Percentiles rank a stretch among this genome's conserved stretches.
phyloP scores from a whole-genome alignment of 1,139 yeast species.

The Kodamaea suecica region DNA sequence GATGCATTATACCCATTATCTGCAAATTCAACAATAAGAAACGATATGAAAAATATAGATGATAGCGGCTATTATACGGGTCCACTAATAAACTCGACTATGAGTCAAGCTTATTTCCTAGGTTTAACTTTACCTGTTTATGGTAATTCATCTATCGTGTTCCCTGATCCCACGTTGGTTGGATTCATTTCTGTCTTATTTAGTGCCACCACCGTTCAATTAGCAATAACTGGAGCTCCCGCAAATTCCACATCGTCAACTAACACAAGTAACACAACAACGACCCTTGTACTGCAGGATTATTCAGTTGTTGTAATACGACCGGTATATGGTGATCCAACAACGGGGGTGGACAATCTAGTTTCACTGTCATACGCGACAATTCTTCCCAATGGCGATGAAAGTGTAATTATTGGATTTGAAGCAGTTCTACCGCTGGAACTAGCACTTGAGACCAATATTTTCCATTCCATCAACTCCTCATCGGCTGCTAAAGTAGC shows the following conservation, averaged over 20 bases:
- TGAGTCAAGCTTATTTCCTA: conserved; percentile 31
- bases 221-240: conserved; percentile 15
- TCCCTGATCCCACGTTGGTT: conserved; percentile 54
- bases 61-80: conserved; percentile 50
- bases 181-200: conserved; percentile 74
- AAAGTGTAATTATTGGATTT: conserved; percentile 27
- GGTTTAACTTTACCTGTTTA: conserved; percentile 69
- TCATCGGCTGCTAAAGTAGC: conserved; percentile 43
- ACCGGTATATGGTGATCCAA: conserved; percentile 24
- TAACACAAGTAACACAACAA: conserved; percentile 2
- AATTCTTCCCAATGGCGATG: conserved; percentile 1
- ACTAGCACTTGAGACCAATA: too few relatives aligned
- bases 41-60: conserved; percentile 20
- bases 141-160: conserved; percentile 67
- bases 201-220: conserved; percentile 51
- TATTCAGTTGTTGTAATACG: conserved; percentile 34
- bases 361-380: conserved; percentile 3
- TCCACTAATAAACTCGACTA: conserved; percentile 46
- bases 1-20: conserved; percentile 54
- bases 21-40: conserved; percentile 44
- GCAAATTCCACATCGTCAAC: conserved; percentile 23
- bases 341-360: conserved; percentile 14
- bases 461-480: conserved; percentile 26
- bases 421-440: conserved; percentile 37
- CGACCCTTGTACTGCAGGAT: conserved; percentile 18